phyloP scores from a whole-genome alignment of 1,139 yeast genomes.

The Zygoascus sp. region DNA sequence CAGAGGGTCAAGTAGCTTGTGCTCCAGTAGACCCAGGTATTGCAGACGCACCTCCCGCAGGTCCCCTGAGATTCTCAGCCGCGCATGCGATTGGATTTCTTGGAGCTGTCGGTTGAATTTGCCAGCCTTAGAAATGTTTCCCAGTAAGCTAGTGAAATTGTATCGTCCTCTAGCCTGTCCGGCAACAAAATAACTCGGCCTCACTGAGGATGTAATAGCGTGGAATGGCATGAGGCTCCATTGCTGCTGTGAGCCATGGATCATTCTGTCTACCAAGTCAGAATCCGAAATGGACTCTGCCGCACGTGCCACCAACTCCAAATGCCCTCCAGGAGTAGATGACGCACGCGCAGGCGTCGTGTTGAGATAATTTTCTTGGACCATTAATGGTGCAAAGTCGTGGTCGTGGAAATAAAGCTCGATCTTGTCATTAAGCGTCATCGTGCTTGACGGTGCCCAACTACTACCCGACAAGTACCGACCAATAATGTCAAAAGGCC shows the following conservation, averaged over 20 bases:
- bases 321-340: constrained; percentile 39
- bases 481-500: constrained; percentile 89
- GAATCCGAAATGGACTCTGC: constrained; percentile 81
- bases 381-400: constrained; percentile 92
- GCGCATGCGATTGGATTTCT: constrained; percentile 83
- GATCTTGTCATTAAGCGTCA: constrained; percentile 73
- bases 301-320: constrained; percentile 67
- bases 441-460: constrained; percentile 49
- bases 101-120: constrained; percentile 77
- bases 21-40: constrained; percentile 63
- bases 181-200: constrained; percentile 71
- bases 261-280: constrained; percentile 73
- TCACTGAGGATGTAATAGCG: constrained; percentile 80
- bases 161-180: constrained; percentile 69
- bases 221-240: constrained; percentile 95
- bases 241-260: constrained; percentile 88
- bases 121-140: constrained; percentile 81
- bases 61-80: constrained; percentile 74
- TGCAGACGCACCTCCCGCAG: constrained; percentile 71
- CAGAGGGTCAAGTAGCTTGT: constrained; percentile 55
- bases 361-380: constrained; percentile 83
- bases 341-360: constrained; percentile 48
- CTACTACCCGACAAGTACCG: constrained; percentile 60
- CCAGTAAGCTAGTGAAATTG: constrained; percentile 82
- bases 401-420: constrained; percentile 91